A percentile compares a stretch with the other conserved stretches of the same genome.
Evolutionary conservation across 108 stramenopile genomes (phyloP).

Genomic region (Cylindrotheca fusiformis): DNA sequence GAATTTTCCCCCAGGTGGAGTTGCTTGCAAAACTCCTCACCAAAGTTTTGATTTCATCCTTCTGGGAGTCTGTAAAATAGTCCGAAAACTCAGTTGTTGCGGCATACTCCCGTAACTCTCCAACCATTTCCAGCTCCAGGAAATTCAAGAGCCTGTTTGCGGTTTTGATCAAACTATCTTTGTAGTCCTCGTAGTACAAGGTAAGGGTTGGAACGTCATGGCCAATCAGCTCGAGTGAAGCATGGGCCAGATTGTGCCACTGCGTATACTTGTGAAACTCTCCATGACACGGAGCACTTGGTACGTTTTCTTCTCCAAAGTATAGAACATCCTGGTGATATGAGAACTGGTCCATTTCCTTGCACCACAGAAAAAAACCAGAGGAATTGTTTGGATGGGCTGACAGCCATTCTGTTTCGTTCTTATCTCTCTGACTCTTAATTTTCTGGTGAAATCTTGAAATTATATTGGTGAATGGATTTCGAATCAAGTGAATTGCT

Average conservation of each 20-base stretch:
- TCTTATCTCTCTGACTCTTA: constrained; percentile 21
- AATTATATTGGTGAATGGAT: constrained; percentile 70
- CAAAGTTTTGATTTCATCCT: constrained; percentile 5
- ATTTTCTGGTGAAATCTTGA: constrained; percentile 64
- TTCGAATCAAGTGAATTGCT: too few relatives aligned
- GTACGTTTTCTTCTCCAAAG: constrained; percentile 28
- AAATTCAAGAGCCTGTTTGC: constrained; percentile 51
- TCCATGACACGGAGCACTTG: too few relatives aligned
- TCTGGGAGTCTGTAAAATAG: too few relatives aligned
- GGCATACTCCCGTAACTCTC: constrained; percentile 11
- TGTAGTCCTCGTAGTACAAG: constrained; percentile 80
- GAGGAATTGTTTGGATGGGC: constrained; percentile 23
- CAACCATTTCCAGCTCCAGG: too few relatives aligned
- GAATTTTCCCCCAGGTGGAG: too few relatives aligned
- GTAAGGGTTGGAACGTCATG: constrained; percentile 48
- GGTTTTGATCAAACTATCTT: constrained; percentile 42
- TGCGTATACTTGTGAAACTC: constrained; percentile 69
- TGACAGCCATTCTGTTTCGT: constrained; percentile 20
- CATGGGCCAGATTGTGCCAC: too few relatives aligned
- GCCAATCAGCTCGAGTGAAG: too few relatives aligned
- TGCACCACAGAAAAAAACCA: constrained; percentile 45
- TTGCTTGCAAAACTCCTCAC: constrained; percentile 25
- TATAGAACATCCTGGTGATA: too few relatives aligned
- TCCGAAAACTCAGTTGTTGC: constrained; percentile 15
- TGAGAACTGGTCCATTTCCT: constrained; percentile 8